Base-by-base conservation (phyloP, 805 yeast genomes). In the Pichia heedii region DNA sequence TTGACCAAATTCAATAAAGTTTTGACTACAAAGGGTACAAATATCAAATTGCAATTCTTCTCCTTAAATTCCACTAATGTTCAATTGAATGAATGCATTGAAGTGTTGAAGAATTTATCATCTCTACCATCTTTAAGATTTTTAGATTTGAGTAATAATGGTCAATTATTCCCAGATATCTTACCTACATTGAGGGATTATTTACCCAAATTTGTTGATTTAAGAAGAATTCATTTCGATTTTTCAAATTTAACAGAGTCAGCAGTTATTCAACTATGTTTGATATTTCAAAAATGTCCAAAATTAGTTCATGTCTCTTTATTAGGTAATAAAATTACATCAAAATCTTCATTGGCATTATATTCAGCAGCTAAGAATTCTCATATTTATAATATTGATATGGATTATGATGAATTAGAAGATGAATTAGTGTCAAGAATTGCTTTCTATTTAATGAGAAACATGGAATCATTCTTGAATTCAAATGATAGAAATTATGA, bases 371-470 rank as follows among this genome's bases (percentile, higher is more conserved):
- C 75, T 24, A 75, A 74, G 47, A 47, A 55, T 29, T 71, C 77
- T 3, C 62, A 70, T n/a, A 65, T 76, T 18, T 71, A 69, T 51
- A 71, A 73, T 5, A 58, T 76, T 42, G 81, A 76, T 50, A 56
- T 76, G 42, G 80, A 76, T 52, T 73, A 73, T 51, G 78, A 74
- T 52, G 27, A 33, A 8, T 60, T 72, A 43, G 65, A 68, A 18
- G 81, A 76, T 45, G 75, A 72, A 43, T 57, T 76, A 21, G 63
- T 75, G 0, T 77, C 76, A 26, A 67, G 75, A 55, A 70, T 76
- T 38, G 80, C 79, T 0, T 70, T 74, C 40, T 74, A 74, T 51
- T 58, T 75, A 44, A 75, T 76, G 80, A 67, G 72, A 50, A 76
- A 76, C 54, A 70, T 76, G 75, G 78, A 74, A 52, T 61, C 57